These are phyloP conservation scores for Colletotrichum caudatum DNA, from an alignment of 2,329 filamentous ascomycete genomes.

Conservation along the genomic window DNA sequence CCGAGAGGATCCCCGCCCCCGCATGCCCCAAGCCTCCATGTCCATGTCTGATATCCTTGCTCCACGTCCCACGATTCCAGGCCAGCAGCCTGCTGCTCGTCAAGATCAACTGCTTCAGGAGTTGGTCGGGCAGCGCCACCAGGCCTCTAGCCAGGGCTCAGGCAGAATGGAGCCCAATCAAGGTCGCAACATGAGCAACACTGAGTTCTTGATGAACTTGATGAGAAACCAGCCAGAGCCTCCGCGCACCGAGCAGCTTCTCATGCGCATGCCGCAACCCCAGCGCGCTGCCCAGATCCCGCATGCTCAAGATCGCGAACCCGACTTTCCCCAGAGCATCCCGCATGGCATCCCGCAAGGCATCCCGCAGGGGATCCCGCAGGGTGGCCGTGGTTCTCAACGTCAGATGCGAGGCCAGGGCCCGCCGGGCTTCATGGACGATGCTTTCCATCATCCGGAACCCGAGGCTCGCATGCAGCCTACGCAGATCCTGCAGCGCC, in stretches of 20 bases:
- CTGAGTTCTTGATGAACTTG: slow-evolving; percentile 87
- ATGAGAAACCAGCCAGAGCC: slow-evolving; percentile 72
- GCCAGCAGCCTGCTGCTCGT: slow-evolving; percentile 61
- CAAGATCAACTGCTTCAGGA: slow-evolving; percentile 73
- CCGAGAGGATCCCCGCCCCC: slow-evolving; percentile 58
- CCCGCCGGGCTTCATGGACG: slow-evolving; percentile 67
- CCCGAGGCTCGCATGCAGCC: slow-evolving; percentile 65
- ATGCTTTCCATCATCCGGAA: slow-evolving; percentile 63
- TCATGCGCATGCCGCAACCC: slow-evolving; percentile 66
- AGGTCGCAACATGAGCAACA: slow-evolving; percentile 70
- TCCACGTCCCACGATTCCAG: slow-evolving; percentile 60
- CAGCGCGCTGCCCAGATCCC: slow-evolving; percentile 62
- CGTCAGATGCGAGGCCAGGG: slow-evolving; percentile 59
- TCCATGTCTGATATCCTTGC: slow-evolving; percentile 65
- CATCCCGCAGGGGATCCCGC: slow-evolving; percentile 43
- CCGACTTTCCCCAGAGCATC: slow-evolving; percentile 54
- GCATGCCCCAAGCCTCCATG: slow-evolving; percentile 53
- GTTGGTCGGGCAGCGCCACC: slow-evolving; percentile 69
- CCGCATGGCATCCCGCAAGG: slow-evolving; percentile 34
- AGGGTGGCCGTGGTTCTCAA: slow-evolving; percentile 51
- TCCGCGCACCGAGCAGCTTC: slow-evolving; percentile 62
- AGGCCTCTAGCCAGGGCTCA: slow-evolving; percentile 63
- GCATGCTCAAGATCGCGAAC: slow-evolving; percentile 62
- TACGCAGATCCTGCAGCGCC: slow-evolving; percentile 74
- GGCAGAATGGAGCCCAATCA: slow-evolving; percentile 58